Evolutionary conservation across 192 early-diverging fungal genomes (phyloP).

Genomic region (Coemansia sp.): DNA sequence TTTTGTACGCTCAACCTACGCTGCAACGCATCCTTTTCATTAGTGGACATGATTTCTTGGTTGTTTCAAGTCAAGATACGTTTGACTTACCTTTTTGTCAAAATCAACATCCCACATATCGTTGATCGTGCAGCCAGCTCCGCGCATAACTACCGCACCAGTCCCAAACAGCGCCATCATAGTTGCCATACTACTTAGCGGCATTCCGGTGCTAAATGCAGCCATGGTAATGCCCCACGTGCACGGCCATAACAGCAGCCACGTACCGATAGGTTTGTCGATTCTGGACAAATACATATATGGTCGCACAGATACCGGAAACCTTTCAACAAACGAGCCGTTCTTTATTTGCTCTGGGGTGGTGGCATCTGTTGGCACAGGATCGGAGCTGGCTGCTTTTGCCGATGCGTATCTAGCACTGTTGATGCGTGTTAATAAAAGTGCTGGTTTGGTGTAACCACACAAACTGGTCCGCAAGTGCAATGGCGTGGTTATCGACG

Average conservation of each 20-base stretch:
- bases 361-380: background rate
- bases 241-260: conserved; percentile 89
- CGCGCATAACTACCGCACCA: conserved; percentile 89
- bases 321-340: conserved; percentile 53
- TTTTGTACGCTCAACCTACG: conserved; percentile 75
- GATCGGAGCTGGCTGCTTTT: background rate
- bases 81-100: conserved; percentile 61
- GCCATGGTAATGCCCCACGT: conserved; percentile 77
- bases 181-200: conserved; percentile 54
- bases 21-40: background rate
- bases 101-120: conserved; percentile 94
- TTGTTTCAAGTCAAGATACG: background rate
- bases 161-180: conserved; percentile 79
- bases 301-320: conserved; percentile 60
- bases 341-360: conserved; percentile 15
- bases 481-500: background rate
- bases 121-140: conserved; percentile 96
- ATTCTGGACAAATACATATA: conserved; percentile 74
- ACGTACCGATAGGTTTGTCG: conserved; percentile 91
- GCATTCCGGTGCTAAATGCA: conserved; percentile 56
- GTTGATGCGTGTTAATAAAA: background rate
- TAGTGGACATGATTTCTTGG: no score
- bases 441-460: background rate
- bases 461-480: background rate
- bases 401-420: background rate